Evolutionary conservation across 2,329 filamentous ascomycete species (phyloP).

Genomic region (Botryosphaeria agaves): DNA sequence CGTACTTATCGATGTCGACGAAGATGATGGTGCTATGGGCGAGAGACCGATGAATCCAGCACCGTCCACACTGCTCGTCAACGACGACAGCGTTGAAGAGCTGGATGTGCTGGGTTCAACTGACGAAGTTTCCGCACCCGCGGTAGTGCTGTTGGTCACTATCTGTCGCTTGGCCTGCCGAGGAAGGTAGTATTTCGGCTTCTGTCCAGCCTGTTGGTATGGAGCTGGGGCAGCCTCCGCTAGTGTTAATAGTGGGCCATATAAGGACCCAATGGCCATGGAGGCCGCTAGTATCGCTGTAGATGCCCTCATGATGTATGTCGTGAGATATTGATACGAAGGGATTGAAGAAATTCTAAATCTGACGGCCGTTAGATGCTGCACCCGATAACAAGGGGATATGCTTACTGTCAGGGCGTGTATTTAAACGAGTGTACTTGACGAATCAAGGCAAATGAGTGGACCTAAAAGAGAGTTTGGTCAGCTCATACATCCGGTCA

Average conservation of each 20-base stretch:
- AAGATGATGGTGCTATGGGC: no score
- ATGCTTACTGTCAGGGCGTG: constrained; percentile 18
- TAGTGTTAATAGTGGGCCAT: constrained; percentile 23
- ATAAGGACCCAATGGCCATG: constrained; percentile 25
- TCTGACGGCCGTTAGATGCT: constrained; percentile 1
- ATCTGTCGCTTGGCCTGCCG: constrained; percentile 26
- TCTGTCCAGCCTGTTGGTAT: constrained; percentile 17
- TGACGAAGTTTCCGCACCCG: no score
- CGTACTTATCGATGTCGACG: no score
- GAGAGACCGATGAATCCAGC: no score
- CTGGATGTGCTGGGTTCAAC: no score
- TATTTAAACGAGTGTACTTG: constrained; percentile 35
- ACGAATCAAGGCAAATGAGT: constrained; percentile 20
- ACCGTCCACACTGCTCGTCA: no score
- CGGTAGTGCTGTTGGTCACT: constrained; percentile 14
- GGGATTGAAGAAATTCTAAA: neutral
- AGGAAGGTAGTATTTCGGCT: constrained; percentile 30
- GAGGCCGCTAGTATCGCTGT: constrained; percentile 28
- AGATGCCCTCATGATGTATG: constrained; percentile 23
- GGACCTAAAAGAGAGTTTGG: neutral
- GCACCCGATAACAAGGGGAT: no score
- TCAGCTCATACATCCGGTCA: no score
- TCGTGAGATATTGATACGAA: constrained; percentile 6
- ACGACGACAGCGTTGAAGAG: no score
- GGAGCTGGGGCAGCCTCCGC: constrained; percentile 31